Conservation (phyloP, 1,284 basidiomycete species). For the Gomphus bonarii region DNA sequence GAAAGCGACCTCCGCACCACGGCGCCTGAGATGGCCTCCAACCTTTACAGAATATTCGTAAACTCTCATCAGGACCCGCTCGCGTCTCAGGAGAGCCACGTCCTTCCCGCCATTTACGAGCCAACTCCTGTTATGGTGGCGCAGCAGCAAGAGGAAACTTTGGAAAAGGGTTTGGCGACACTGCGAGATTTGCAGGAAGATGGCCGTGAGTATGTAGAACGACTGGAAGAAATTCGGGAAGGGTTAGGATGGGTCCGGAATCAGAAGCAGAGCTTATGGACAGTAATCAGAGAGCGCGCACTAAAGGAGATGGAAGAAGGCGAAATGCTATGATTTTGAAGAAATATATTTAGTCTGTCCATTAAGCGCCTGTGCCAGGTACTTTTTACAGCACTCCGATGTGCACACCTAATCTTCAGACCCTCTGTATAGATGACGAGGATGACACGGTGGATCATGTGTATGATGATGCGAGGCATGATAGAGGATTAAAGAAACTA, state of each 20-base stretch:
- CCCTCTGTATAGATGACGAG: background rate
- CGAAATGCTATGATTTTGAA: constrained; percentile 8
- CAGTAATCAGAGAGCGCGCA: constrained; percentile 57
- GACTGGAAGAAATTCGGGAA: constrained; percentile 69
- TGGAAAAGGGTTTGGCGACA: constrained; percentile 62
- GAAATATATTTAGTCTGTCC: background rate
- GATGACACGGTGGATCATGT: background rate
- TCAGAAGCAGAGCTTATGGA: constrained; percentile 64
- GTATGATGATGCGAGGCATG: background rate
- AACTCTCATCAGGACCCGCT: constrained; percentile 27
- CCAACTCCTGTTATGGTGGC: constrained; percentile 1
- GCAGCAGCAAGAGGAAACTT: constrained; percentile 29
- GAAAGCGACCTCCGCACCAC: constrained; percentile 40
- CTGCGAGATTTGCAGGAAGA: constrained; percentile 73
- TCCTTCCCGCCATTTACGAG: background rate
- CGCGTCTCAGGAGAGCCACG: constrained; percentile 41
- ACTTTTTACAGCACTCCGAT: background rate
- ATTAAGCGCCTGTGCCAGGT: background rate
- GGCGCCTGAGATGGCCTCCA: constrained; percentile 53
- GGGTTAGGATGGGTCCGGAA: constrained; percentile 57
- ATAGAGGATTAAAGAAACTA: constrained; percentile 34
- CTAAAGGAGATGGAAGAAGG: constrained; percentile 59
- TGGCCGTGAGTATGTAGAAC: constrained; percentile 69
- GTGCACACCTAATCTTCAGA: constrained; percentile 6
- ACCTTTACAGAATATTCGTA: constrained; percentile 58